Evolutionary conservation across 106 monocot species (phyloP).

Genomic region (Allium sativum): DNA sequence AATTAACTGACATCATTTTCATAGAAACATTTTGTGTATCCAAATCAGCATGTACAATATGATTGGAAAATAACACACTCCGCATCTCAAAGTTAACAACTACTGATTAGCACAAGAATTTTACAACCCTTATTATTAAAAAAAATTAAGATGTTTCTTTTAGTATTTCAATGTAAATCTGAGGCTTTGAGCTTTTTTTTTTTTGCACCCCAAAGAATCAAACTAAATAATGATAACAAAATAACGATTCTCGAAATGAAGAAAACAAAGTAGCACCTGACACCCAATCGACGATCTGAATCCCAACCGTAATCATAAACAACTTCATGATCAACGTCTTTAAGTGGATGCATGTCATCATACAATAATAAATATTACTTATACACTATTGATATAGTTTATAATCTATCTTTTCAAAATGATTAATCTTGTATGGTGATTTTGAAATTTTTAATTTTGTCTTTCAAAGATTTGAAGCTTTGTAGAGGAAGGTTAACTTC

Average conservation of each 20-base stretch:
- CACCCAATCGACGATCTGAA: neutral
- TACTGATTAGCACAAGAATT: no score
- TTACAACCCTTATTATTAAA: no score
- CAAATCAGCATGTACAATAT: conserved; percentile 73
- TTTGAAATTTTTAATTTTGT: no score
- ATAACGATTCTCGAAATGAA: conserved; percentile 44
- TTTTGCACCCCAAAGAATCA: conserved; percentile 82
- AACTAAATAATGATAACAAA: conserved; percentile 64
- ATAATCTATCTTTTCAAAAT: no score
- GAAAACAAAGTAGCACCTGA: conserved; percentile 39
- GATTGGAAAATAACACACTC: conserved; percentile 74
- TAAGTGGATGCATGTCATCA: conserved; percentile 33
- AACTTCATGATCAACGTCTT: conserved; percentile 3
- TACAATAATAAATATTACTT: no score
- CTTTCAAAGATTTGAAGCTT: no score
- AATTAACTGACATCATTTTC: conserved; percentile 73
- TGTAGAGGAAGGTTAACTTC: no score
- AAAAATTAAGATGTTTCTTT: neutral
- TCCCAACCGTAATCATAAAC: conserved; percentile 19
- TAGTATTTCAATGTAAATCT: conserved; percentile 48
- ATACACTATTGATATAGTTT: no score
- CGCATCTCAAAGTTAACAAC: conserved; percentile 14
- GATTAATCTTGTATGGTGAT: no score
- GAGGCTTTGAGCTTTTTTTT: conserved; percentile 63
- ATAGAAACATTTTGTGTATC: conserved; percentile 77